phyloP scores from a whole-genome alignment of 257 asterid species.

The Agastache rugosa region DNA sequence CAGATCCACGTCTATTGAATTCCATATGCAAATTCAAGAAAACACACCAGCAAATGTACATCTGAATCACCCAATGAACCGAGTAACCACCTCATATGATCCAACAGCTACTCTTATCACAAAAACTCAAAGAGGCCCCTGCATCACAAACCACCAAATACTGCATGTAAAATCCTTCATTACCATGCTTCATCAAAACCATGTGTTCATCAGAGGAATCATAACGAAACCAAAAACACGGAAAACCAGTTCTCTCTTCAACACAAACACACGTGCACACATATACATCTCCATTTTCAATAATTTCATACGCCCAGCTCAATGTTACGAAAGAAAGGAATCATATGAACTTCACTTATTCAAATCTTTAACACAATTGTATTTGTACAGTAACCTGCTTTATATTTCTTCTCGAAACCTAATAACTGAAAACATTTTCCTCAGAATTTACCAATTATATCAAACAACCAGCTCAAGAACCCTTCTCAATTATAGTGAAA shows the following conservation, averaged over 20 bases:
- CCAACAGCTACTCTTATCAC: constrained; percentile 42
- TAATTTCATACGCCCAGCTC: not conserved
- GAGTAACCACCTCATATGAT: constrained; percentile 57
- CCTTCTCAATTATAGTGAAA: constrained; percentile 14
- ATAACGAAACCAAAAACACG: not conserved
- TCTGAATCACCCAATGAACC: constrained; percentile 43
- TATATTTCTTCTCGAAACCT: not conserved
- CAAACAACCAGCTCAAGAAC: not conserved
- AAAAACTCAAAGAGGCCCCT: constrained; percentile 42
- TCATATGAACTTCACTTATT: not conserved
- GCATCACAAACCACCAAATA: constrained; percentile 33
- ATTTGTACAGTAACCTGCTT: not conserved
- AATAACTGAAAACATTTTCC: not conserved
- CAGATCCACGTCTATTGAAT: constrained; percentile 11
- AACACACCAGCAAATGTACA: constrained; percentile 47
- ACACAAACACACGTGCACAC: not conserved
- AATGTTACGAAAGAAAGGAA: not conserved
- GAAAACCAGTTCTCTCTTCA: not conserved
- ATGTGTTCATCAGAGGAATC: not conserved
- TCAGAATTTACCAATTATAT: not conserved
- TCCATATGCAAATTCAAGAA: constrained; percentile 29
- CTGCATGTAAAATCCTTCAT: constrained; percentile 23
- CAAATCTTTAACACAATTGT: constrained; percentile 4
- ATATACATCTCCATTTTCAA: not conserved
- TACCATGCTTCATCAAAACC: not conserved